Percentiles rank a stretch among this genome's conserved stretches.
phyloP scores from a whole-genome alignment of 495 filamentous ascomycete species.

The Bombardia bombarda region DNA sequence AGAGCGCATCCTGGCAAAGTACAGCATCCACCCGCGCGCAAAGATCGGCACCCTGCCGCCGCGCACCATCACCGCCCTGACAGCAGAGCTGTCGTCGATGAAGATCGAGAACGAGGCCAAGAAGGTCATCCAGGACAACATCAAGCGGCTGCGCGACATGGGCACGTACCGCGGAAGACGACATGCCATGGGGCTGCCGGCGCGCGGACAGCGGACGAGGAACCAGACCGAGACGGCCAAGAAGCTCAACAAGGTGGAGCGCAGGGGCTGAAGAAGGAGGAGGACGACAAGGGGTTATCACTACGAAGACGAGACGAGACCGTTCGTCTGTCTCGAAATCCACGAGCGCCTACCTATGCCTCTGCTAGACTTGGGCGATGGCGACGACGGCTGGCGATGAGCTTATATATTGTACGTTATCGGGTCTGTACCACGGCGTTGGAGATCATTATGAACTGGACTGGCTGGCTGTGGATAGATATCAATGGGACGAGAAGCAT shows the following conservation, averaged over 20 bases:
- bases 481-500: too few species aligned
- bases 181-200: constrained; percentile 83
- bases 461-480: background rate
- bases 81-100: constrained; percentile 81
- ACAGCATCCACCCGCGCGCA: constrained; percentile 75
- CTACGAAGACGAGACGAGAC: too few species aligned
- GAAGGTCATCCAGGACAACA: constrained; percentile 71
- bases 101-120: constrained; percentile 87
- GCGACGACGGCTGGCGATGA: too few species aligned
- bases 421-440: background rate
- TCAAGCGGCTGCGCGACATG: constrained; percentile 80
- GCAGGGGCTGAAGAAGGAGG: constrained; percentile 38
- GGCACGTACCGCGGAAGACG: constrained; percentile 82
- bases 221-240: constrained; percentile 71
- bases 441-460: background rate
- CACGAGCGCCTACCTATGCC: too few species aligned
- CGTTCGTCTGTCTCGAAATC: too few species aligned
- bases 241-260: constrained; percentile 73
- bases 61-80: constrained; percentile 68
- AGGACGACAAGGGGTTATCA: background rate
- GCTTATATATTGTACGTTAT: background rate
- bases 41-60: constrained; percentile 61
- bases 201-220: constrained; percentile 79
- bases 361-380: background rate
- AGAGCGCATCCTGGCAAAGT: constrained; percentile 70